phyloP scores from a whole-genome alignment of 2,329 filamentous ascomycete species.

The Aquanectria penicillioides region DNA sequence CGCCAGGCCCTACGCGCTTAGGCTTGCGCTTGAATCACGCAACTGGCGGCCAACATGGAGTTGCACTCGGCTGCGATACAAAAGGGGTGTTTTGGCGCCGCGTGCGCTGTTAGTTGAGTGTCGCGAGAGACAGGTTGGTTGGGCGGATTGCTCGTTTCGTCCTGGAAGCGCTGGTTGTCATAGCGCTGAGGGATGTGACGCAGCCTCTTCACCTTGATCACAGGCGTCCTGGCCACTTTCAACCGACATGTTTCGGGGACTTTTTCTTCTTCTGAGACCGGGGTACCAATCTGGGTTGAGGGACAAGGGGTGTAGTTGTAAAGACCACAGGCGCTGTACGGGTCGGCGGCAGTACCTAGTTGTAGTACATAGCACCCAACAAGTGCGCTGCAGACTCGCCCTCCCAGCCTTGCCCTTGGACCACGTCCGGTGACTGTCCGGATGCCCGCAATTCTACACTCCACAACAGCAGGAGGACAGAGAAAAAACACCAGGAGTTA shows the following conservation, averaged over 20 bases:
- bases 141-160: too few species aligned
- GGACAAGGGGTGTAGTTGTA: slow-evolving; percentile 7
- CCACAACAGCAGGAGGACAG: slow-evolving; percentile 2
- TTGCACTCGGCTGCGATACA: slow-evolving; percentile 21
- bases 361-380: neutral
- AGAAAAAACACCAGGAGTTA: too few species aligned
- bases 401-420: neutral
- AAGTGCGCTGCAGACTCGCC: neutral
- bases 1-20: slow-evolving; percentile 26
- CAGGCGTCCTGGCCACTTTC: slow-evolving; percentile 15
- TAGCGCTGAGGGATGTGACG: slow-evolving; percentile 27
- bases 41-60: slow-evolving; percentile 22
- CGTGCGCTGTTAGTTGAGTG: slow-evolving; percentile 14
- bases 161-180: slow-evolving; percentile 5
- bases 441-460: slow-evolving; percentile 10
- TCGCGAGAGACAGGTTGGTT: slow-evolving; percentile 7
- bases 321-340: neutral
- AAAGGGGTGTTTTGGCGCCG: slow-evolving; percentile 19
- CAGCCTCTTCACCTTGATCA: slow-evolving; percentile 26
- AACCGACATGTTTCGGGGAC: slow-evolving; percentile 22
- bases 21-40: slow-evolving; percentile 3
- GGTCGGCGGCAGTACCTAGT: neutral
- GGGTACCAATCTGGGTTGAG: too few species aligned
- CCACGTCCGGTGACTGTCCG: slow-evolving; percentile 3
- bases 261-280: slow-evolving; percentile 19